Base-by-base conservation (phyloP, 1,139 yeast genomes). In the Geotrichum phurueaensis region DNA sequence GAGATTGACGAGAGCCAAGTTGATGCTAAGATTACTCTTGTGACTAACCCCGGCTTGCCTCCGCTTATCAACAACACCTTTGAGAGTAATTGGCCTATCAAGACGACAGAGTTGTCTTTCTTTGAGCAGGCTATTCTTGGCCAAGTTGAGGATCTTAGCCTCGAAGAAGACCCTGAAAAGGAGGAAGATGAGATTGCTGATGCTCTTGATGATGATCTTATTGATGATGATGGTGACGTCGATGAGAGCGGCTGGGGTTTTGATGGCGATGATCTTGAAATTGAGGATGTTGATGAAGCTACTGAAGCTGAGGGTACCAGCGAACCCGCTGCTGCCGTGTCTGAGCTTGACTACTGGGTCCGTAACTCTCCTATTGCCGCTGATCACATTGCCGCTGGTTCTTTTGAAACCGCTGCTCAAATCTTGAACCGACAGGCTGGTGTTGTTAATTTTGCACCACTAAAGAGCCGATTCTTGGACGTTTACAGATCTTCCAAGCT, bases 341-440 rank as follows among this genome's bases (percentile, higher is more conserved):
- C 85, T 45, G 97, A 94, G 73, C 75, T 86, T 50, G 87, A 87
- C 3, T 75, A 77, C 66, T 95, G 99, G 99, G 82, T 89, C 51
- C 87, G 94, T 66, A 89, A 88, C 75, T 89, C 97, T 18, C 89
- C 87, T 65, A 82, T 94, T 58, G 91, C 98, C 3, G 98, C 97
- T 48, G 91, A 89, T 48, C 90, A 90, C 69, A 91, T 88, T 70
- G 97, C 99, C 1, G 92, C 97, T 1, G 99, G 99, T 67, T 89
- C 96, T 5, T 91, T 92, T 73, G 98, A 92, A 66, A 89, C 94
- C 64, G 99, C 99, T 53, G 95, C 97, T 48, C 94, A 90, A 68
- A 82, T 95, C 71, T 81, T 95, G 70, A 84, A 87, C 76, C 87
- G 95, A 70, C 99, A 95, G 75, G 80, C 87, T 59, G 99, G 98